These are phyloP conservation scores for Monosporozyma yasuniensis DNA, from an alignment of 805 yeast species.

Conservation along the genomic window DNA sequence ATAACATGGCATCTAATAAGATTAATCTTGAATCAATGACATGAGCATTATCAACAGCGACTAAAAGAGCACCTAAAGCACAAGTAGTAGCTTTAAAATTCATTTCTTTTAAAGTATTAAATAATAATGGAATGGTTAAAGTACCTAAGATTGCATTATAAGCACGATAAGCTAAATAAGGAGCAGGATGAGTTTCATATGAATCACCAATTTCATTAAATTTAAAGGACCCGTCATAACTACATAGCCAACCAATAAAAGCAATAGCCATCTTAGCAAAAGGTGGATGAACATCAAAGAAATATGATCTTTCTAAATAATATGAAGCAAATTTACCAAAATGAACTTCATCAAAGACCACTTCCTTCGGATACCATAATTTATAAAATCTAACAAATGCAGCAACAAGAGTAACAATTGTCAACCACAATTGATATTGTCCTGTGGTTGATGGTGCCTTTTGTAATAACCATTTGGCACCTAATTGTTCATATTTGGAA, in stretches of 20 bases:
- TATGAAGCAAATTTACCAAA: conserved; percentile 80
- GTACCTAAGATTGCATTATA: conserved; percentile 76
- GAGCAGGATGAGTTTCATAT: conserved; percentile 70
- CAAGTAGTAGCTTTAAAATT: conserved; percentile 74
- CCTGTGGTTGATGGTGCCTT: conserved; percentile 24
- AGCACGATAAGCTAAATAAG: conserved; percentile 75
- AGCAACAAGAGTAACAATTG: conserved; percentile 55
- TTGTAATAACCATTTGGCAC: conserved; percentile 23
- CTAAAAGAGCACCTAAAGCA: conserved; percentile 63
- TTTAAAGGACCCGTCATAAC: conserved; percentile 87
- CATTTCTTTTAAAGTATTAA: conserved; percentile 76
- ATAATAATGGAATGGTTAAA: conserved; percentile 73
- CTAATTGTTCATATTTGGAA: conserved; percentile 10
- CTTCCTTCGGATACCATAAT: conserved; percentile 59
- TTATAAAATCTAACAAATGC: conserved; percentile 56
- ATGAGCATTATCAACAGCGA: conserved; percentile 84
- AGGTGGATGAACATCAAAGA: conserved; percentile 97
- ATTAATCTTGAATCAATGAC: conserved; percentile 85
- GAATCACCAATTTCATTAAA: conserved; percentile 83
- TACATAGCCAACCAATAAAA: conserved; percentile 76
- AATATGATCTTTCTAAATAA: conserved; percentile 82
- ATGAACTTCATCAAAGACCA: conserved; percentile 81
- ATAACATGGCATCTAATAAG: conserved; percentile 81
- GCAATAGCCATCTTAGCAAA: conserved; percentile 92
- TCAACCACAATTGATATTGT: conserved; percentile 41